Evolutionary conservation across 2,329 filamentous ascomycete genomes (phyloP), one percentile per base, ranked within the genome.

Genomic region (Arthrobotrys entomopaga): DNA sequence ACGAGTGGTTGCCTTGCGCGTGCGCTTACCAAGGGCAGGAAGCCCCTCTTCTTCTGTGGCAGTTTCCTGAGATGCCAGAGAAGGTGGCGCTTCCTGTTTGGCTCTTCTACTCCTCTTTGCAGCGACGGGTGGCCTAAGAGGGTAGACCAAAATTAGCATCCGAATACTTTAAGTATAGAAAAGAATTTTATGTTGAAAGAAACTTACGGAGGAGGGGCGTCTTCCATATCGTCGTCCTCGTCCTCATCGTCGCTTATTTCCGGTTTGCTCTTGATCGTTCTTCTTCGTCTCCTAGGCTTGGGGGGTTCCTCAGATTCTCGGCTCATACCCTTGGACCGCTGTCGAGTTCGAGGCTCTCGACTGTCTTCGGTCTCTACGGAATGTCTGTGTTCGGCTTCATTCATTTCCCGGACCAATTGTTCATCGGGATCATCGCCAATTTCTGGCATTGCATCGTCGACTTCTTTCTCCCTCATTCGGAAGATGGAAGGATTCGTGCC

Each of bases 401-500:
- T 38, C 61, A 63, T 66, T 16, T 73, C 69, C 13, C 69, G 34
- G 4, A 42, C 56, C 10, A 65, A 52, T 19, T 66, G 69, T 20
- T 54, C 69, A 6, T 73, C 69, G 0, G 57, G 61, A 13, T 73
- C 69, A 16, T 73, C 69, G 3, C 53, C 48, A 20, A 26, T 20
- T 16, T 65, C 69, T 3, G 69, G 43, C 61, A 65, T 66, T 19
- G 69, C 69, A 40, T 73, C 67, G 58, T 73, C 69, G 13, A 73
- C 69, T 42, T 73, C 69, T 50, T 73, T 73, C 42, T 73, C 69
- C 38, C 69, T 56, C 64, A 61, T 73, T 15, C 69, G 54, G n/a
- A 73, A 56, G 19, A 66, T 56, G 15, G 69, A 73, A 29, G 69
- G 56, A 56, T 72, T 72, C 16, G 53, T 34, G 29, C 29, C 60